Evolutionary conservation across 768 basidiomycete genomes (phyloP), one percentile per base, ranked within the genome.

Genomic region (Tylopilus felleus): DNA sequence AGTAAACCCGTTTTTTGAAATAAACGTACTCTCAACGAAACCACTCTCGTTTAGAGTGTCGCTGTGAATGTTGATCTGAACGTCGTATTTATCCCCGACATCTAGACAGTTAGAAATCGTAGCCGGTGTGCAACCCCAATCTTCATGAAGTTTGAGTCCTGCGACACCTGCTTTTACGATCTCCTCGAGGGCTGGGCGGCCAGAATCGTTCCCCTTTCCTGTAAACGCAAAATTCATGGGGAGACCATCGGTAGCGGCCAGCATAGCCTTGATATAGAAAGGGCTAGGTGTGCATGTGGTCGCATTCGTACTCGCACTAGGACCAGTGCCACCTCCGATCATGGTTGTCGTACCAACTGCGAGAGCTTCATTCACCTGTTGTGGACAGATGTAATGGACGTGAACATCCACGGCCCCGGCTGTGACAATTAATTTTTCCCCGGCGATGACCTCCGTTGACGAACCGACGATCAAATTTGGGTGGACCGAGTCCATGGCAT

Each of bases 41-140:
- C 95, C 96, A 58, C 92, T 93, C 74, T 99, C 97, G 67, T 98
- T 98, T 55, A 98, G 71, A 0, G 96, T 98, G 67, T 98, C 97
- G 0, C 94, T 95, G 66, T 99, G 97, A 36, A 99, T 97, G 68
- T 95, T 56, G 47, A 91, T 88, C 80, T 98, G 96, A 4, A 99
- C 90, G 69, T 99, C 97, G 67, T 90, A 93, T 55, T 90, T 79
- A 61, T 98, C 93, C 1, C 77, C 94, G 19, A 98, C 80, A 49
- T 85, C 82, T 60, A 99, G 74, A 48, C 85, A 86, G 41, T 80
- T 86, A 52, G 75, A 73, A 59, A 98, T 98, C 1, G 82, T 81
- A 17, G 83, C 82, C 1, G 97, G 97, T 1, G 94, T 95, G 19
- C 83, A 79, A 2, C 96, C 96, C 96, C 96, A 98, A 69, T 98